A percentile compares a stretch with the other conserved stretches of the same genome.
phyloP scores from a whole-genome alignment of 331 rosid genomes.

The Pyracantha coccinea region DNA sequence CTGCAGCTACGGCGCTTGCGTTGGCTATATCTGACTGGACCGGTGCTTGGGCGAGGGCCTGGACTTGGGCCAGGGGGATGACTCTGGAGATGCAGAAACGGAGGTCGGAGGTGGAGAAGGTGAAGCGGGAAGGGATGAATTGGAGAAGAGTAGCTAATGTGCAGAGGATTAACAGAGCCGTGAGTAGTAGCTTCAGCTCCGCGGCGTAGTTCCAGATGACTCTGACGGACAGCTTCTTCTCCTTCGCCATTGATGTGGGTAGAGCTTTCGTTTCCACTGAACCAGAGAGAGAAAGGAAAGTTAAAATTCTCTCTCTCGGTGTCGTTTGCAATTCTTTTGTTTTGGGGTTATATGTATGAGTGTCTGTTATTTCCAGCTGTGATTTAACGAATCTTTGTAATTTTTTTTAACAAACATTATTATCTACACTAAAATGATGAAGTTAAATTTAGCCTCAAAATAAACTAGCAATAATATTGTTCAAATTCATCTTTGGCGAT shows the following conservation, averaged over 20 bases:
- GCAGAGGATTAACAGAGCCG: slow-evolving; percentile 59
- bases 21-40: neutral
- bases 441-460: rapidly evolving
- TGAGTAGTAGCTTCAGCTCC: slow-evolving; percentile 63
- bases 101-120: slow-evolving; percentile 76
- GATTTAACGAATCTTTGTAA: neutral
- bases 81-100: slow-evolving; percentile 56
- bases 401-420: neutral
- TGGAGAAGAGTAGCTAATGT: slow-evolving; percentile 68
- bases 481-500: rapidly evolving
- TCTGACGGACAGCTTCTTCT: slow-evolving; percentile 43
- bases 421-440: too few relatives aligned
- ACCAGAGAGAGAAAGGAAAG: neutral
- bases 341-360: neutral
- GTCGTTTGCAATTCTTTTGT: neutral
- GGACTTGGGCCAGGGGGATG: neutral
- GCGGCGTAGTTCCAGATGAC: slow-evolving; percentile 47
- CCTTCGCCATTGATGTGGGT: slow-evolving; percentile 37
- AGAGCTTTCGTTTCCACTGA: neutral
- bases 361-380: neutral
- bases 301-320: neutral
- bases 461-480: rapidly evolving
- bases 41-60: neutral
- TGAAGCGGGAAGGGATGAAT: slow-evolving; percentile 77
- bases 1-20: neutral